These are phyloP conservation scores for Parsonsia alboflavescens DNA, from an alignment of 257 asterid species.

Conservation along the genomic window DNA sequence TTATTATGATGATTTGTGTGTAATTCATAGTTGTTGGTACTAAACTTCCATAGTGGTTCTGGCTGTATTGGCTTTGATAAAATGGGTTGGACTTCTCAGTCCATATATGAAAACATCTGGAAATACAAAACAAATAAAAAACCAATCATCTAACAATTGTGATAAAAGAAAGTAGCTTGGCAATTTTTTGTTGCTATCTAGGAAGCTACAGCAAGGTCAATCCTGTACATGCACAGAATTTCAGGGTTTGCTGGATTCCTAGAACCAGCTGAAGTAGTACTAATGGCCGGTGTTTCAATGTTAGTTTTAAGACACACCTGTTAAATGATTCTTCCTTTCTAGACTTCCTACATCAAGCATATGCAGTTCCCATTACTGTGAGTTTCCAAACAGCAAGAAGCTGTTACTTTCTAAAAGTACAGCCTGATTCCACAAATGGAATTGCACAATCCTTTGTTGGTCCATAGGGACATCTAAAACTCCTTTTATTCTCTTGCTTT, in stretches of 20 bases:
- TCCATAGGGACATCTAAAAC: neutral
- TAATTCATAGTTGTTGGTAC: neutral
- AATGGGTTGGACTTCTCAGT: neutral
- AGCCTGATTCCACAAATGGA: neutral
- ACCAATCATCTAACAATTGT: neutral
- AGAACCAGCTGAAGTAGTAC: slow-evolving; percentile 26
- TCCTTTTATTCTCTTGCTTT: no score
- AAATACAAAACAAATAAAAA: neutral
- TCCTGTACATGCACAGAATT: slow-evolving; percentile 36
- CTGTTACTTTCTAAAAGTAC: slow-evolving; percentile 34
- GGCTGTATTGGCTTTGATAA: neutral
- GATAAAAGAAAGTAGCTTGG: neutral
- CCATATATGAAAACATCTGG: neutral
- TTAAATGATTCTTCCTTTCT: neutral
- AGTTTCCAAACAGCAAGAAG: slow-evolving; percentile 37
- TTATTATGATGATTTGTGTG: neutral
- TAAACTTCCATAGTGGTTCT: neutral
- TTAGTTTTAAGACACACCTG: neutral
- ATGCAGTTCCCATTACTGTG: slow-evolving; percentile 27
- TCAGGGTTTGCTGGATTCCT: slow-evolving; percentile 41
- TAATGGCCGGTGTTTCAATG: neutral
- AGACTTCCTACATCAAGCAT: neutral
- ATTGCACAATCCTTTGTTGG: slow-evolving; percentile 4
- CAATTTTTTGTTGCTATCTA: neutral
- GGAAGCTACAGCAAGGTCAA: slow-evolving; percentile 24